Percentiles rank a stretch among this genome's conserved stretches.
Evolutionary conservation across 495 filamentous ascomycete genomes (phyloP).

Genomic region (Oidiodendron maius): DNA sequence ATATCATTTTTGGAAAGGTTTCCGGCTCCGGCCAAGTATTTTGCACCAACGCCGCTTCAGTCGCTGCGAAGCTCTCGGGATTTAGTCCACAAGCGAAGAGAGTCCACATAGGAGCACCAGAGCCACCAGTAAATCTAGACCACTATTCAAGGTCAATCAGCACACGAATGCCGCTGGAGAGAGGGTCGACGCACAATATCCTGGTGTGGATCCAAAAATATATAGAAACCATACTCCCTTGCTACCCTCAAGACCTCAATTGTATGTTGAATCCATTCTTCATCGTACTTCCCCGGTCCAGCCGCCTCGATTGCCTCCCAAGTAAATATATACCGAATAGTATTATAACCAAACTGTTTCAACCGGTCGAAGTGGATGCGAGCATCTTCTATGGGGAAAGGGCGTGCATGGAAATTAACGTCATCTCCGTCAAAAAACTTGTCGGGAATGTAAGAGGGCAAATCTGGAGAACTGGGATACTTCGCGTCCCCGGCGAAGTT

Average conservation of each 20-base stretch:
- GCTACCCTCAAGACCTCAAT: conserved; percentile 77
- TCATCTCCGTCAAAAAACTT: conserved; percentile 90
- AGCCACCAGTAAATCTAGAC: conserved; percentile 91
- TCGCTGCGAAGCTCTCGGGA: conserved; percentile 74
- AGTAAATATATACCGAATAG: conserved; percentile 92
- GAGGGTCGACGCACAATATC: conserved; percentile 7
- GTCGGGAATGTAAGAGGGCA: conserved; percentile 71
- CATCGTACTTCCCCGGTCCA: conserved; percentile 90
- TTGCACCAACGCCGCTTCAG: conserved; percentile 89
- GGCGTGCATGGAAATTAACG: conserved; percentile 82
- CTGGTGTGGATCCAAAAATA: conserved; percentile 82
- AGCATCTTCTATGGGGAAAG: conserved; percentile 77
- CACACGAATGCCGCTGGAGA: neutral
- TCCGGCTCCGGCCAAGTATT: conserved; percentile 87
- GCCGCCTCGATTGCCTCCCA: conserved; percentile 98
- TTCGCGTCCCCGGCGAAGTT: conserved; percentile 62
- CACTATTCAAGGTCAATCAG: conserved; percentile 42
- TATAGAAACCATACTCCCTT: conserved; percentile 85
- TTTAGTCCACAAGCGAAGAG: conserved; percentile 90
- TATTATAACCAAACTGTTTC: conserved; percentile 87
- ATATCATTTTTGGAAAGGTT: conserved; percentile 96
- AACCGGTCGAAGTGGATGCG: conserved; percentile 83
- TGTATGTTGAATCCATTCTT: conserved; percentile 88
- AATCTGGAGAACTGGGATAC: conserved; percentile 66
- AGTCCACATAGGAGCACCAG: conserved; percentile 96